These are phyloP conservation scores for Mycocentrospora acerina DNA, from an alignment of 2,329 filamentous ascomycete genomes.

Conservation along the genomic window DNA sequence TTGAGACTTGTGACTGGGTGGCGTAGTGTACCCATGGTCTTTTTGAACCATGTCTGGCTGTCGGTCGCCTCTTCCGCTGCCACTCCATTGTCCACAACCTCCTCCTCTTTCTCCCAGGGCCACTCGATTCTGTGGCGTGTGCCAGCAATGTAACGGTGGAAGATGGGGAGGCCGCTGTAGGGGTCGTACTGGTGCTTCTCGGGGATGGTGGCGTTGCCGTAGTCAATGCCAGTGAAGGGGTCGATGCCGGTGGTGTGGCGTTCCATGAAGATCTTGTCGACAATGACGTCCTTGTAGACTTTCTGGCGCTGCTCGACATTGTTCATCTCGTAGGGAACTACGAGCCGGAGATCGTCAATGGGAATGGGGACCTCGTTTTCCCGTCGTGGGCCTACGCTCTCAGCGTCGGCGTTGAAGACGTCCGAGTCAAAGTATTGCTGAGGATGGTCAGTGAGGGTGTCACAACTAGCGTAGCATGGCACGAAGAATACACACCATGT, in stretches of 20 bases:
- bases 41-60: constrained; percentile 13
- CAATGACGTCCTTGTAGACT: constrained; percentile 56
- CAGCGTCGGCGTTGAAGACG: constrained; percentile 28
- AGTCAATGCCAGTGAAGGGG: constrained; percentile 32
- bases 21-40: constrained; percentile 16
- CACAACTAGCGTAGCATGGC: background rate
- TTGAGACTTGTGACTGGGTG: constrained; percentile 20
- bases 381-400: constrained; percentile 46
- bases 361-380: constrained; percentile 60
- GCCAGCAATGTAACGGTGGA: constrained; percentile 40
- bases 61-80: constrained; percentile 9
- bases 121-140: constrained; percentile 33
- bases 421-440: constrained; percentile 48
- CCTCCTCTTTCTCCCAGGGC: constrained; percentile 31
- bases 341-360: constrained; percentile 74
- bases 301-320: constrained; percentile 57
- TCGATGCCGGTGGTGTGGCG: constrained; percentile 34
- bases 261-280: constrained; percentile 35
- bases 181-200: constrained; percentile 35
- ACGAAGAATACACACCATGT: constrained; percentile 34
- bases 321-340: constrained; percentile 66
- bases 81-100: constrained; percentile 5
- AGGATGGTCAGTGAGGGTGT: constrained; percentile 2
- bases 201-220: constrained; percentile 26
- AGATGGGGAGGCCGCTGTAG: constrained; percentile 28